phyloP scores from a whole-genome alignment of 768 basidiomycete genomes.

The Imleria badia region DNA sequence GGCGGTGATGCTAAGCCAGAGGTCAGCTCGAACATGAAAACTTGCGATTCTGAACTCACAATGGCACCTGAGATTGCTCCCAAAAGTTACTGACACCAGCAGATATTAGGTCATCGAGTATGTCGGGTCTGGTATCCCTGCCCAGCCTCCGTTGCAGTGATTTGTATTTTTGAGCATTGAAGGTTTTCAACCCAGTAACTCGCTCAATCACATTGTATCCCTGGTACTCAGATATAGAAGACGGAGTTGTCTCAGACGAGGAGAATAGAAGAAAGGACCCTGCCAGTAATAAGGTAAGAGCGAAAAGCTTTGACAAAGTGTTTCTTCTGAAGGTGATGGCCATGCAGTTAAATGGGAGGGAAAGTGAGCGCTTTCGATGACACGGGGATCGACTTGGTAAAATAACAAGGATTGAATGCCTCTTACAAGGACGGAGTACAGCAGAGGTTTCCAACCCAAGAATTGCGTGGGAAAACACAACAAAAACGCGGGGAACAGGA shows the following conservation, averaged over 20 bases:
- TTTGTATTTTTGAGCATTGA: constrained; percentile 86
- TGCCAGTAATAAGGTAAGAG: constrained; percentile 21
- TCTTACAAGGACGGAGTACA: no score
- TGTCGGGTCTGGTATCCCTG: constrained; percentile 78
- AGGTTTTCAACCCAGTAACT: constrained; percentile 58
- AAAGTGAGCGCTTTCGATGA: no score
- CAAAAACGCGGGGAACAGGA: no score
- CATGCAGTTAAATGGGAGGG: no score
- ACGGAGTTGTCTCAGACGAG: constrained; percentile 10
- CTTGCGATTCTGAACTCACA: constrained; percentile 49
- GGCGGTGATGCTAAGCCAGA: constrained; percentile 59
- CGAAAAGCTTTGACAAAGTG: constrained; percentile 21
- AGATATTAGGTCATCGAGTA: constrained; percentile 71
- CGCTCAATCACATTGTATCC: constrained; percentile 65
- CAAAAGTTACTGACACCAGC: constrained; percentile 88
- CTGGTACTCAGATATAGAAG: constrained; percentile 43
- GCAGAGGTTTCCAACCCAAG: no score
- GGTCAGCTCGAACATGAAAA: not conserved
- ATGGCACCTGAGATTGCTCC: constrained; percentile 89
- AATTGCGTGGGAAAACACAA: no score
- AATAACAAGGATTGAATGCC: no score
- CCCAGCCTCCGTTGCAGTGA: constrained; percentile 90
- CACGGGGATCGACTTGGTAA: no score
- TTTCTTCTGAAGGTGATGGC: constrained; percentile 32
- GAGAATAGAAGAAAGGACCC: constrained; percentile 23